Base-by-base conservation (phyloP, 2,329 filamentous ascomycete species). In the Nothopassalora personata region DNA sequence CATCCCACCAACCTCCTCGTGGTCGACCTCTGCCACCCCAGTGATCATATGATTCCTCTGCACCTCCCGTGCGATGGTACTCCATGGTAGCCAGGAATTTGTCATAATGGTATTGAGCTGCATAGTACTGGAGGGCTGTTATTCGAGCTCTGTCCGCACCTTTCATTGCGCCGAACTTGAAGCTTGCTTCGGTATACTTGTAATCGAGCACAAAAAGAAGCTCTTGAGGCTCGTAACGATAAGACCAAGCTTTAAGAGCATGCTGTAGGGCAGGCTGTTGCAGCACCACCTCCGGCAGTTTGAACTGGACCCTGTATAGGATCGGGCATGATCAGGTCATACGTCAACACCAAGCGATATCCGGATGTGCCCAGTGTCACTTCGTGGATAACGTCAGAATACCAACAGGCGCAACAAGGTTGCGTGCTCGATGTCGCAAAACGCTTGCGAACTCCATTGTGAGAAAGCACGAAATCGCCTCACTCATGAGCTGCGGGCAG, bases 331-430 rank as follows among this genome's bases (percentile, higher is more conserved):
- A 36, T 31, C 4, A 85, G 74, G 64, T 83, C 83, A 69, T 82
- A 85, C 0, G 77, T 81, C 10, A 85, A 62, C 9, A 81, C 80
- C 56, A 79, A 74, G 3, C 80, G 78, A 64, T 79, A 76, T 2
- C 82, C 13, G 7, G 13, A 13, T 18, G 39, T 43, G 39, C 2
- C 39, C 39, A 18, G 15, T 4, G 39, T 43, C 13, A 18, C 39
- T 18, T n/a, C 15, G 15, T 43, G 39, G 7, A 43, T 4, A n/a
- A 18, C 39, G 8, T 18, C 39, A 18, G 39, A n/a, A 43, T 43
- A 43, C 39, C 13, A n/a, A 1, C 39, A 43, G 4, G 39, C 81
- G 0, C 74, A 75, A 0, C 62, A 73, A 2, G 52, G 34, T 15
- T 55, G 53, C 10, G 10, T 6, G 7, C 39, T 31, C 8, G 53